Evolutionary conservation across 176 grass and related monocot genomes (phyloP), one percentile per base, ranked within the genome.

Genomic region (Aegilops tauschii): DNA sequence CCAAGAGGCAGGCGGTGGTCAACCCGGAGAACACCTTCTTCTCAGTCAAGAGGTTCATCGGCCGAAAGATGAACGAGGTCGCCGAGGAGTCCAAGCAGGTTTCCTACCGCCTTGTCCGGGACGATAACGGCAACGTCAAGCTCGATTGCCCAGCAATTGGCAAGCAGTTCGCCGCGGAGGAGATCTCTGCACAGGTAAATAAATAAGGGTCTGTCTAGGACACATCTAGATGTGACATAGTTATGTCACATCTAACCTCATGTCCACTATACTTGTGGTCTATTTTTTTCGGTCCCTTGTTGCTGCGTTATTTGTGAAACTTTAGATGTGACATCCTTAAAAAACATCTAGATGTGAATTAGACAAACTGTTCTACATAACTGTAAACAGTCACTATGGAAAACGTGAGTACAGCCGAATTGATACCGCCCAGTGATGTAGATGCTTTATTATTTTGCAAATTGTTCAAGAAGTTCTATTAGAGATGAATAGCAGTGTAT

Each of bases 11-110:
- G 87, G 94, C 89, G 14, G 94, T 96, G 3, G 92, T 93, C 42
- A 96, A 96, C 79, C 91, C 92, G 50, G 94, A 96, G 87, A 93
- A 93, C 78, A 93, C 94, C 27, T 93, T 96, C 89, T 93, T 91
- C 82, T 96, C 91, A 1, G 89, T 96, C 40, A 96, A 96, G 75
- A 87, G 94, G 0, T 91, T 93, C 89, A 93, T 96, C 64, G 94
- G 94, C 34, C 84, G 91, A 18, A 96, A 93, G 85, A 93, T 92
- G 93, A 68, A 90, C 69, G 93, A 95, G 84, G 93, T 95, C 35
- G 83, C 90, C 16, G 90, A 95, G 80, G 90, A 95, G 68, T 86
- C 90, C 65, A 93, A 96, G 84, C 91, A 96, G 87, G 89, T 96
- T 21, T 93, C 91, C 17, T 93, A 96, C 83, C 83, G 82, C 20